Evolutionary conservation across 495 filamentous ascomycete genomes (phyloP).

Genomic region (Hyaloscypha bicolor): DNA sequence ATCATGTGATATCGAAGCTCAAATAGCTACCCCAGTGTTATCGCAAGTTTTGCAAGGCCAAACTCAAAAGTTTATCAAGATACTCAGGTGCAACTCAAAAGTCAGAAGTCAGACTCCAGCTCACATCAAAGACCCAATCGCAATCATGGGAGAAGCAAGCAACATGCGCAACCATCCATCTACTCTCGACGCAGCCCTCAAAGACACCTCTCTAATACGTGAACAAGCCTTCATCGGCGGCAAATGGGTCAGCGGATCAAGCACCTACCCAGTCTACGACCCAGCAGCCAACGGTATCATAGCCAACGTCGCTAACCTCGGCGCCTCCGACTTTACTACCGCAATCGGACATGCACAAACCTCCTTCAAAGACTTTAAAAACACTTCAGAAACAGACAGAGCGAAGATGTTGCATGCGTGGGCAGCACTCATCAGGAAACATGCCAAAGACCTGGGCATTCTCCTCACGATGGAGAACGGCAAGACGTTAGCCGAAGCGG

Average conservation of each 20-base stretch:
- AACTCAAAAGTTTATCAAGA: no score
- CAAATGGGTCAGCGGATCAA: neutral
- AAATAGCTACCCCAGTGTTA: no score
- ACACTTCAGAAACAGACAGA: constrained; percentile 70
- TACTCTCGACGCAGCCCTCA: neutral
- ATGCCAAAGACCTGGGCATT: constrained; percentile 12
- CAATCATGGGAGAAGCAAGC: neutral
- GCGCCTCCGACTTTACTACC: constrained; percentile 24
- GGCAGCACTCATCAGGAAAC: constrained; percentile 69
- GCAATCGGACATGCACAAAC: constrained; percentile 34
- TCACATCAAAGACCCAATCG: neutral
- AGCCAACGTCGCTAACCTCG: constrained; percentile 1
- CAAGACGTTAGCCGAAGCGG: constrained; percentile 57
- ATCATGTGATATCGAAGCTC: no score
- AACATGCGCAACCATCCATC: neutral
- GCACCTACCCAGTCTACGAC: neutral
- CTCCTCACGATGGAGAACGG: constrained; percentile 60
- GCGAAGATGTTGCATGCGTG: constrained; percentile 79
- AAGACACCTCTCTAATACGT: neutral
- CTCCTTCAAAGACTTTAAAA: constrained; percentile 1
- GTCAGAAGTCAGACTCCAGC: neutral
- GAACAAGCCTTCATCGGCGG: neutral
- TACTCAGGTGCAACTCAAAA: neutral
- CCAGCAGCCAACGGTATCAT: neutral
- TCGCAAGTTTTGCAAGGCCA: no score